Base-by-base conservation (phyloP, 2,329 filamentous ascomycete genomes). In the Dactylella cylindrospora region DNA sequence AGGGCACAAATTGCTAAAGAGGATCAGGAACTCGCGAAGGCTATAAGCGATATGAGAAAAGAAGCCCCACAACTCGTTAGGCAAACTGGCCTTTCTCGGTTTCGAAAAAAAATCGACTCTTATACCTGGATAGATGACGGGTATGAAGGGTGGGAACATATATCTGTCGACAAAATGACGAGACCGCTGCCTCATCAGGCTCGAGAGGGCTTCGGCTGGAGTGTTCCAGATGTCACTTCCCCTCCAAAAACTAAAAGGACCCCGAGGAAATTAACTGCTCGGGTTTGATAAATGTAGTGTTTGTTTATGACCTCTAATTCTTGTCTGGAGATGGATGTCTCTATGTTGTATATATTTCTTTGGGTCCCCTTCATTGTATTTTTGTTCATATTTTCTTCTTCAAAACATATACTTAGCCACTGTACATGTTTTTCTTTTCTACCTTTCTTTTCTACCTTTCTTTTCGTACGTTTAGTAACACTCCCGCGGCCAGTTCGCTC, bases 1-100 rank as follows among this genome's bases (percentile, higher is more conserved):
- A 84, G 81, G 68, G 91, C 93, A 0, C 93, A 98, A 72, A 93
- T 96, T 67, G 80, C 77, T 26, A 78, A 83, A 49, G 87, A 94
- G 33, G 74, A 80, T 1, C 43, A 35, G 22, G 90, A 96, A 70
- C 76, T 97, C 1, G 78, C 78, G 9, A 79, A 85, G 0, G 84
- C 95, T 32, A 73, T 94, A 66, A 85, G 81, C 64, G 79, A 84
- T 1, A 72, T 78, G 50, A 78, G 74, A 55, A 79, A 77, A 68
- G 65, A 65, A 5, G 38, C 61, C 2, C 47, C 46, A n/a, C 43
- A 65, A 35, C 67, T 28, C 68, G 67, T 20, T 29, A 66, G 20
- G 28, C 59, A 20, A n/a, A 67, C n/a, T 59, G 51, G 15, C 19
- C 68, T 3, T 39, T 70, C 9, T n/a, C n/a, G n/a, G n/a, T n/a